Base-by-base conservation (phyloP, 2,329 filamentous ascomycete species). In the Tympanopsis confertula region DNA sequence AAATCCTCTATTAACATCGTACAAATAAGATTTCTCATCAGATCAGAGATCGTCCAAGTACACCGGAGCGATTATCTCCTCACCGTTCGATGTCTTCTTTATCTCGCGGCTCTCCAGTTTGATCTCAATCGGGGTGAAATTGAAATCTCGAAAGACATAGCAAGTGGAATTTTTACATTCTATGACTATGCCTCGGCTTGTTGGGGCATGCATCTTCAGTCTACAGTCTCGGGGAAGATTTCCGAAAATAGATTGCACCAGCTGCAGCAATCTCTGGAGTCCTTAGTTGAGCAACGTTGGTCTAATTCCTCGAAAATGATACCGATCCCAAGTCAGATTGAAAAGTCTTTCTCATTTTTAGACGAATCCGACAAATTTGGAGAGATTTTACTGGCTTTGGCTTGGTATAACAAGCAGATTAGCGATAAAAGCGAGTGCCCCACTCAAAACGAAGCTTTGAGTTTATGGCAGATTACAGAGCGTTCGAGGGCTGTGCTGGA, bases 131-230 rank as follows among this genome's bases (percentile, higher is more conserved):
- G 37, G n/a, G 17, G 17, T 10, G 39, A 47, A 3, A 33, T 42
- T 13, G 42, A 47, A 12, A 32, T 48, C 12, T 19, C 38, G 15
- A 2, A 26, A 1, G 44, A 42, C 33, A 20, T 49, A 24, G 18
- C 43, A 4, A 30, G 39, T 14, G 53, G 52, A 4, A 40, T 40
- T 24, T 50, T 50, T 40, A 42, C 47, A 7, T 53, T 55, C 36
- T 42, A 48, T n/a, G 51, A 54, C 30, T 56, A 56, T 38, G 50
- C 52, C 3, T 44, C 47, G n/a, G 45, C 49, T 4, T 47, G 49
- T 26, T 56, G 53, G 53, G 36, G 42, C 13, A 35, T 45, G 35
- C 53, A 56, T 40, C 35, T 56, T 5, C 37, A 41, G 36, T 36
- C 38, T 12, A 36, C 38, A 14, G 29, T 51, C 45, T 10, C 42